These are phyloP conservation scores for Alternaria burnsii DNA, from an alignment of 2,329 filamentous ascomycete species.

Conservation along the genomic window DNA sequence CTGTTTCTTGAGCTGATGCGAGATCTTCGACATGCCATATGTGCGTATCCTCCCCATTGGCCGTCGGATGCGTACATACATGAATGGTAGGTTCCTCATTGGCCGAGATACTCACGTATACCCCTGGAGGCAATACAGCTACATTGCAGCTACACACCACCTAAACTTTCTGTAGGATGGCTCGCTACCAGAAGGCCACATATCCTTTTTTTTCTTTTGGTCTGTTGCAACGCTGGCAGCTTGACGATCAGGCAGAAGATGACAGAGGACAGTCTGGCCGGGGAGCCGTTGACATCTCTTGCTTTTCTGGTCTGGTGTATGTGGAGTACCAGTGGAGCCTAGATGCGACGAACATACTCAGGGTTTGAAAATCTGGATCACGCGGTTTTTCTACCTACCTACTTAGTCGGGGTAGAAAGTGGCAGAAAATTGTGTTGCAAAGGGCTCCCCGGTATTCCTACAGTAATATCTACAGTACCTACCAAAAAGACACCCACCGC, in stretches of 20 bases:
- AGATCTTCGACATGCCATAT: constrained; percentile 39
- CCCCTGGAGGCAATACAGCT: background rate
- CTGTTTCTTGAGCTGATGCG: constrained; percentile 7
- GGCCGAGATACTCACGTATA: background rate
- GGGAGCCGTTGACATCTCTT: constrained; percentile 1
- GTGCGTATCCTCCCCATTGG: constrained; percentile 28
- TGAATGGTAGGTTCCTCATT: constrained; percentile 14
- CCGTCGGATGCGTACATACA: constrained; percentile 4
- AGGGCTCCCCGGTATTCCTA: background rate
- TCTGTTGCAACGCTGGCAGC: constrained; percentile 3
- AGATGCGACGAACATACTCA: constrained; percentile 23
- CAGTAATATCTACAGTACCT: background rate
- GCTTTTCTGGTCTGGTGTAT: constrained; percentile 9
- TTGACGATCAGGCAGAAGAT: constrained; percentile 15
- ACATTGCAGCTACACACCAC: constrained; percentile 5
- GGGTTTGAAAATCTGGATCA: constrained; percentile 22
- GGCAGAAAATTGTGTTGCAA: background rate
- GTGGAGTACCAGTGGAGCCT: constrained; percentile 26
- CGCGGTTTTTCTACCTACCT: background rate
- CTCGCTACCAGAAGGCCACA: constrained; percentile 10
- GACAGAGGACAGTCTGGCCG: constrained; percentile 17
- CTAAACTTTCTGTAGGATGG: constrained; percentile 7
- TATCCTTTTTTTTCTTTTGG: constrained; percentile 7
- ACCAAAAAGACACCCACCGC: background rate
- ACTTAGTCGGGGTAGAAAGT: background rate